Evolutionary conservation across 2,329 filamentous ascomycete species (phyloP), one percentile per base, ranked within the genome.

Genomic region (Alternaria viburni): DNA sequence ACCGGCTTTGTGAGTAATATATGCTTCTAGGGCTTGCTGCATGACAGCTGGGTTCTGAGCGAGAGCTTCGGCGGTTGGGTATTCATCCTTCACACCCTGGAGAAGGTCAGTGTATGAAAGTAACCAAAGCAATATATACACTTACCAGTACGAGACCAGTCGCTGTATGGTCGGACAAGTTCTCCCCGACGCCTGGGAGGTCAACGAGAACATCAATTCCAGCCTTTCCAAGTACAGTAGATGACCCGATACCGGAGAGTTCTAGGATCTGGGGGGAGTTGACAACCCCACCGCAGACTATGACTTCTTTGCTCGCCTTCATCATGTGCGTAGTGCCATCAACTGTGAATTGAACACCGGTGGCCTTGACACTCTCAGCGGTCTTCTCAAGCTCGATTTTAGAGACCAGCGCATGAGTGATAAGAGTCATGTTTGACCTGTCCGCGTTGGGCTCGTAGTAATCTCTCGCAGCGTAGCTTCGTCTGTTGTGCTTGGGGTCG

Each of bases 381-480:
- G 76, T 78, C 13, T 79, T 82, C 26, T 84, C 75, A 30, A 86
- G 70, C 41, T 85, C 65, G 64, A 89, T 74, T 62, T 85, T 74
- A 50, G 81, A 64, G 17, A 85, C 83, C 30, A 81, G 68, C 4
- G 84, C 82, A 43, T 85, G 80, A 1, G 82, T 83, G 6, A 86
- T 70, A 2, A 87, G 72, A n/a, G 78, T 73, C 3, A 87, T 71
- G 63, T 87, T 87, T 3, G 76, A 69, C 9, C 84, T 78, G 2
- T 65, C 45, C 2, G 72, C 66, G 47, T 77, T 77, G n/a, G 77
- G 74, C 49, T 75, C 72, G 25, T 78, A 80, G 68, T 80, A 82
- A 1, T 71, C 77, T 60, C 77, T 61, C 11, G 77, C 79, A 11
- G 79, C 71, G 59, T 81, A 81, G 32, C 75, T 82, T 54, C 73